Percentiles rank a stretch among this genome's conserved stretches.
Evolutionary conservation across 768 basidiomycete genomes (phyloP).

Genomic region (Tricholoma saponaceum): DNA sequence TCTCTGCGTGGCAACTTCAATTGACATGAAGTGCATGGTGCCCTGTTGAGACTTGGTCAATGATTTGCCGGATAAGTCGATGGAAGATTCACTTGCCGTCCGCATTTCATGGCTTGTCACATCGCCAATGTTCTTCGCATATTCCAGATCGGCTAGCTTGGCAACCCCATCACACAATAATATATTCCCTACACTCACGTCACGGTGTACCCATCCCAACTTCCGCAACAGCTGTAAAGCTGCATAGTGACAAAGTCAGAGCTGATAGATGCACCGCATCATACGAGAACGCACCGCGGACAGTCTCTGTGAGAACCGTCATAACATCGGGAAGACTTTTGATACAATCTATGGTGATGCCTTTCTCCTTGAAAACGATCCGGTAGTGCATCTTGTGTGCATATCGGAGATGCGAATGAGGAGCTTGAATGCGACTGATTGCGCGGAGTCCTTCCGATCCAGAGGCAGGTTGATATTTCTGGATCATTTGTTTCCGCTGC

Average conservation of each 20-base stretch:
- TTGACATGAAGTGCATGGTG: background rate
- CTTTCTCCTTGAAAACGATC: background rate
- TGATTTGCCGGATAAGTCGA: background rate
- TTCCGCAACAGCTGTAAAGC: background rate
- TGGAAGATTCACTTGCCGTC: background rate
- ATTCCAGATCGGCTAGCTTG: background rate
- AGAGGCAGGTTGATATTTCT: background rate
- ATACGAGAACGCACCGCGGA: no score
- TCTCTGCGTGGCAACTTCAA: background rate
- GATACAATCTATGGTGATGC: background rate
- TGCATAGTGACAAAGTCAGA: no score
- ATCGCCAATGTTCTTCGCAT: background rate
- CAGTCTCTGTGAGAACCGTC: background rate
- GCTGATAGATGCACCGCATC: no score
- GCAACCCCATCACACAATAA: background rate
- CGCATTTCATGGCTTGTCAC: background rate
- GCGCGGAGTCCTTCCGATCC: background rate
- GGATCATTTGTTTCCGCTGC: background rate
- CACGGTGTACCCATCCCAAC: background rate
- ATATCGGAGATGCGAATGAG: background rate
- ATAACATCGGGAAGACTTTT: background rate
- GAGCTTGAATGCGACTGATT: background rate
- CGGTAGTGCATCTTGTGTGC: background rate
- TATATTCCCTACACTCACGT: background rate
- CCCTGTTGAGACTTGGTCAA: background rate